Conservation (phyloP, 2,329 filamentous ascomycete species). For the Colletotrichum cuscutae region DNA sequence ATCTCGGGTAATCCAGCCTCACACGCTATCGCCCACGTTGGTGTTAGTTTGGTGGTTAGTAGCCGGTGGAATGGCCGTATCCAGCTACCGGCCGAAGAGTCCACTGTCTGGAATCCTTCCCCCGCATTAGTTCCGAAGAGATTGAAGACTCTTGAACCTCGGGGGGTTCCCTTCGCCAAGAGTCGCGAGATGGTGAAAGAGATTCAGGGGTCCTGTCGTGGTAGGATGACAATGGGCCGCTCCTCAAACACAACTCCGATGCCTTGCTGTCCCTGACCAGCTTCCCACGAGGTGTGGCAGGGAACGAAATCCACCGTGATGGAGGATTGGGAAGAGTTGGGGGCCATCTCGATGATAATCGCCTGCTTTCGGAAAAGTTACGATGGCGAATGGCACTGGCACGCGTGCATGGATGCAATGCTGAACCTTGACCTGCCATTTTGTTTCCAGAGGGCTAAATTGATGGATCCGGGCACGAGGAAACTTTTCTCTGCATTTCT, state of each 20-base stretch:
- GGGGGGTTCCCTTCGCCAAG: conserved; percentile 3
- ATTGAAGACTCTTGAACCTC: neutral
- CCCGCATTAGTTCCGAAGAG: conserved; percentile 23
- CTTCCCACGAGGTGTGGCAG: conserved; percentile 29
- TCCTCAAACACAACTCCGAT: conserved; percentile 16
- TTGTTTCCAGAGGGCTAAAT: neutral
- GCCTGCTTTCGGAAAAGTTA: neutral
- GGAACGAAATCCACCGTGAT: conserved; percentile 12
- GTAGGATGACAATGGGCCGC: conserved; percentile 12
- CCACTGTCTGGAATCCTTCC: conserved; percentile 8
- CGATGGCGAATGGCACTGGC: neutral
- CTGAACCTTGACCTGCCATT: neutral
- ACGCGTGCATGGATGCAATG: conserved; percentile 8
- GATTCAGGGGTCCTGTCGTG: conserved; percentile 3
- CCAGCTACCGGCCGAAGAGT: conserved; percentile 8
- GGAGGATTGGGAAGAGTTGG: neutral
- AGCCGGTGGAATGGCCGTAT: conserved; percentile 18
- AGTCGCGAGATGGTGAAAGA: neutral
- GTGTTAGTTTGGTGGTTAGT: conserved; percentile 8
- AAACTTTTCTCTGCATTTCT: neutral
- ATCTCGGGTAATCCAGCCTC: conserved; percentile 27
- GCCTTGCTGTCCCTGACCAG: conserved; percentile 1
- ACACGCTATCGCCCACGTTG: neutral
- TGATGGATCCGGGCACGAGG: neutral
- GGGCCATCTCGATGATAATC: neutral